Evolutionary conservation across 805 yeast species (phyloP).

Genomic region (Pichia nakasei): DNA sequence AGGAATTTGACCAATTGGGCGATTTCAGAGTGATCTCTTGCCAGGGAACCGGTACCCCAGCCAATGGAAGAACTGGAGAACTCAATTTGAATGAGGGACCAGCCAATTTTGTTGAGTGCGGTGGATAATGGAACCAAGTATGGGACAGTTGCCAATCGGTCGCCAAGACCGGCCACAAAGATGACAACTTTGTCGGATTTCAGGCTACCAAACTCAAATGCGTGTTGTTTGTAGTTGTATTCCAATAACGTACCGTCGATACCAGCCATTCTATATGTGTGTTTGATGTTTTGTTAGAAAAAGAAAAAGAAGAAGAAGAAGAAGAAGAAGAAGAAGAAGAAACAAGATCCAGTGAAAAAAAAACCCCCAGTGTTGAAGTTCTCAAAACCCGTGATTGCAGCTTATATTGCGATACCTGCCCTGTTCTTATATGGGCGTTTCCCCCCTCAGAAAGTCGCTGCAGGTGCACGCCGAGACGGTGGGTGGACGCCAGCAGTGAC

Average conservation of each 20-base stretch:
- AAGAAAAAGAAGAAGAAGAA: background rate
- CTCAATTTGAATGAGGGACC: slow-evolving; percentile 53
- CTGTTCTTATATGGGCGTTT: no score
- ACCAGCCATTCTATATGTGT: no score
- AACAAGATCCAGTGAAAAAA: no score
- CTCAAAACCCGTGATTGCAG: no score
- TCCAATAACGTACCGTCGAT: slow-evolving; percentile 1
- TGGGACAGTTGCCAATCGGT: background rate
- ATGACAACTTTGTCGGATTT: background rate
- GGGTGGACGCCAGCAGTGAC: no score
- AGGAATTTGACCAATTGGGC: slow-evolving; percentile 46
- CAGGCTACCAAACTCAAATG: slow-evolving; percentile 1
- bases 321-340: no score
- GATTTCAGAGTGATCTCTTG: slow-evolving; percentile 52
- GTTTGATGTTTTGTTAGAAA: no score
- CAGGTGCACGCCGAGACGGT: no score
- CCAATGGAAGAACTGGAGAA: slow-evolving; percentile 55
- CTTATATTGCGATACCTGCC: no score
- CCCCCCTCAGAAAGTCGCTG: no score
- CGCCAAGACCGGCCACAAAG: background rate
- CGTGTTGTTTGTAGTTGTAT: background rate
- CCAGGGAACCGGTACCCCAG: slow-evolving; percentile 63
- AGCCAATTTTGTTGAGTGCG: slow-evolving; percentile 34
- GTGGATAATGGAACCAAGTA: slow-evolving; percentile 16
- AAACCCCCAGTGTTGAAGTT: no score